These are phyloP conservation scores for Xylaria hypoxylon DNA, from an alignment of 2,329 filamentous ascomycete species.

Conservation along the genomic window DNA sequence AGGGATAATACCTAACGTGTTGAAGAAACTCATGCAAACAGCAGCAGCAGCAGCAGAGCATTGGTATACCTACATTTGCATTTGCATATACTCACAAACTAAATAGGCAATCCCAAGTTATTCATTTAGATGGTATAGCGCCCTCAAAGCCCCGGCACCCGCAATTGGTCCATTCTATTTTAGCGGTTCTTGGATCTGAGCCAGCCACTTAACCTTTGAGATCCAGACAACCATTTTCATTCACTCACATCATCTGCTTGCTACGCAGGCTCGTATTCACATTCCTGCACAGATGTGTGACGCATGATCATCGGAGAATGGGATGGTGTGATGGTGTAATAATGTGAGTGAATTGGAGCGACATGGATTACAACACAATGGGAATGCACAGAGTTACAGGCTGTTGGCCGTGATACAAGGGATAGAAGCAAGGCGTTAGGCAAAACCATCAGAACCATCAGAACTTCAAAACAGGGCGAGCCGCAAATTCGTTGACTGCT, in stretches of 20 bases:
- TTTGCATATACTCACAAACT: no score
- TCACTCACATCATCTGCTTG: not conserved
- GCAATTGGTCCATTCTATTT: not conserved
- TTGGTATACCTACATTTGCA: no score
- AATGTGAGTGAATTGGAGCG: slow-evolving; percentile 15
- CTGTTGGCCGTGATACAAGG: slow-evolving; percentile 14
- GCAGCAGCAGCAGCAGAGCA: no score
- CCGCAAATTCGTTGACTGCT: not conserved
- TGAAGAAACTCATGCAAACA: no score
- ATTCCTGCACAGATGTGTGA: not conserved
- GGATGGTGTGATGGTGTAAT: slow-evolving; percentile 4
- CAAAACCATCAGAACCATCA: slow-evolving; percentile 9
- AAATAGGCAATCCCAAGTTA: not conserved
- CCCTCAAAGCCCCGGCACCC: no score
- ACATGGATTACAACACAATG: slow-evolving; percentile 6
- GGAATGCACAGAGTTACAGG: slow-evolving; percentile 13
- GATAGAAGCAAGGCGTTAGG: not conserved
- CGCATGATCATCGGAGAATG: not conserved
- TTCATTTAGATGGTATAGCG: not conserved
- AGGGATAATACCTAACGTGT: no score
- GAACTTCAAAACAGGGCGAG: slow-evolving; percentile 8
- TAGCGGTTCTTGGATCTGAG: slow-evolving; percentile 4
- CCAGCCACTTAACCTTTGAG: slow-evolving; percentile 8
- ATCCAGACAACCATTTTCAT: not conserved
- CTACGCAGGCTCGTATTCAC: slow-evolving; percentile 1